Evolutionary conservation across 2,329 filamentous ascomycete species (phyloP), one percentile per base, ranked within the genome.

Genomic region (Alternaria consortialis): DNA sequence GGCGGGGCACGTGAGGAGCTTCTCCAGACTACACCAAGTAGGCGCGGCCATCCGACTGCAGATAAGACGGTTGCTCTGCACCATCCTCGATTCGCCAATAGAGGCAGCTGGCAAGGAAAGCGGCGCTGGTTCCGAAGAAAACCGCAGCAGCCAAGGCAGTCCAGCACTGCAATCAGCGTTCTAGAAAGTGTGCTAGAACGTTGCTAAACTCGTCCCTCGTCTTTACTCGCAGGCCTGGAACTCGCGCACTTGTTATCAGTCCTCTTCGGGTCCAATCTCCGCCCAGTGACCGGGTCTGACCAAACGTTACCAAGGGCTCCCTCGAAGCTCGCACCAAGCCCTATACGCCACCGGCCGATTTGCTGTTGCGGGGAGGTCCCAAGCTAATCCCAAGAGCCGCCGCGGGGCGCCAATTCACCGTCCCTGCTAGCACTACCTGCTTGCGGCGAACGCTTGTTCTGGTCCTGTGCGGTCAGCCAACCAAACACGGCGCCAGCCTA

Each of bases 291-390:
- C 57, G 56, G 53, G 56, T 50, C 53, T 54, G 52, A 56, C 46
- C 52, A 55, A 39, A 56, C 31, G 31, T 40, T 32, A 48, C 47
- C 36, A 39, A 56, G 43, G 36, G 47, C 44, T 42, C 47, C 36
- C 25, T 31, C 25, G 39, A 20, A n/a, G 56, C 55, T 23, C 46
- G 37, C 39, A 37, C 56, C 48, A 46, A 40, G 57, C 52, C 52
- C 52, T 47, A 86, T 64, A 92, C 88, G 57, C 86, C 84, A 75
- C 97, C 94, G 81, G 60, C 50, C 52, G 61, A 58, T 60, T 54
- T 62, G 58, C 63, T 66, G 36, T 54, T 57, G 54, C 52, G 62
- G 64, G 64, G 68, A 69, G 60, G 63, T 69, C 69, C 68, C 46
- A 68, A 68, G 67, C 56, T 53, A 63, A 39, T 52, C 34, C 60